These are phyloP conservation scores for Bipolaris sorokiniana DNA, from an alignment of 2,329 filamentous ascomycete genomes.

Conservation along the genomic window DNA sequence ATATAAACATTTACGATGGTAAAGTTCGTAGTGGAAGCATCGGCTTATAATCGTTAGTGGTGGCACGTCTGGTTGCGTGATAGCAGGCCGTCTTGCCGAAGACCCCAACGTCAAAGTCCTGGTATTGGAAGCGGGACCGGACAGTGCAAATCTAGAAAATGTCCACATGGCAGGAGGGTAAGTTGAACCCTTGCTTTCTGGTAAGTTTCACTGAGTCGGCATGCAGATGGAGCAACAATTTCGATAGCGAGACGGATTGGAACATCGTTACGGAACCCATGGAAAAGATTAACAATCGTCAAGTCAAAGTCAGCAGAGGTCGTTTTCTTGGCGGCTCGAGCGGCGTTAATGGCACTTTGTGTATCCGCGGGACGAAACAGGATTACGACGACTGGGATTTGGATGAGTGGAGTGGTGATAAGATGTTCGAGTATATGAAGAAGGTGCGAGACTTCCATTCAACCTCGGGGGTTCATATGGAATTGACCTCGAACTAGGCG, in stretches of 20 bases:
- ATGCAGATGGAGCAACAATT: conserved; percentile 52
- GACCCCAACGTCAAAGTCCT: conserved; percentile 52
- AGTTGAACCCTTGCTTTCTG: background rate
- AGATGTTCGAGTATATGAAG: conserved; percentile 63
- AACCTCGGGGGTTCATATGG: accelerated
- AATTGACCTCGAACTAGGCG: conserved; percentile 35
- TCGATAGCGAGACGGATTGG: conserved; percentile 60
- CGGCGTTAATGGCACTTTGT: conserved; percentile 59
- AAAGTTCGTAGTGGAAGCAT: background rate
- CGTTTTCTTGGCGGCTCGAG: conserved; percentile 59
- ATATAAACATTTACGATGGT: background rate
- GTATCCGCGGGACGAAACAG: conserved; percentile 57
- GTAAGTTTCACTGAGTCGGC: background rate
- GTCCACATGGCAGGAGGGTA: conserved; percentile 59
- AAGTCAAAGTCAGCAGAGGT: conserved; percentile 57
- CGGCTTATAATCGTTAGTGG: conserved; percentile 38
- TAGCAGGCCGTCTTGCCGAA: conserved; percentile 57
- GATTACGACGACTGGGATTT: conserved; percentile 63
- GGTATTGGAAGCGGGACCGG: conserved; percentile 57
- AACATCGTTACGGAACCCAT: conserved; percentile 55
- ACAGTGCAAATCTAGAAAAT: conserved; percentile 55
- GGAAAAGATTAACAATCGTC: conserved; percentile 50
- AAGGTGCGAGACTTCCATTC: conserved; percentile 47
- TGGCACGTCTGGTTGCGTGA: conserved; percentile 57
- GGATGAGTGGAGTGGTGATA: conserved; percentile 62